Percentiles rank a stretch among this genome's conserved stretches.
These are phyloP conservation scores for Globisporangium sylvaticum DNA, from an alignment of 352 stramenopile genomes.

Conservation along the genomic window DNA sequence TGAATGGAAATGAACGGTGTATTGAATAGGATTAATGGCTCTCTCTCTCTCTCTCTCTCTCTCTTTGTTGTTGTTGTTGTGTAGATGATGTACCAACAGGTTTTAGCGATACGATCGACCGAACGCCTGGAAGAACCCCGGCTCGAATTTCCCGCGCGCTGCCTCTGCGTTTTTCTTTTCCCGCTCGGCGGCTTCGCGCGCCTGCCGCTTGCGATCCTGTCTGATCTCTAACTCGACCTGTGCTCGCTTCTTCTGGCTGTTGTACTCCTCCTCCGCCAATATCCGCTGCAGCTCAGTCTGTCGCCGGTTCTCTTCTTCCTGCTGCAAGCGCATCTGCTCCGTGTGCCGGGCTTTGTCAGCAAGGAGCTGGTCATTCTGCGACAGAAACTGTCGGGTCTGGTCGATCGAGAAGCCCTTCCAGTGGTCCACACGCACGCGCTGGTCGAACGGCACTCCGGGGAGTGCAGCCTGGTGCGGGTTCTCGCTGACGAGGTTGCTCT, in stretches of 20 bases:
- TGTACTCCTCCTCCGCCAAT: conserved; percentile 46
- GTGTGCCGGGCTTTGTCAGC: conserved; percentile 41
- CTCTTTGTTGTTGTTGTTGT: neutral
- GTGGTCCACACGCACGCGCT: conserved; percentile 71
- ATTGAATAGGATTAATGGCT: conserved; percentile 8
- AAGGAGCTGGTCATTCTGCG: conserved; percentile 56
- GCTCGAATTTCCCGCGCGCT: conserved; percentile 59
- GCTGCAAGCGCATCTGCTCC: conserved; percentile 32
- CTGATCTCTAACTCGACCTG: conserved; percentile 54
- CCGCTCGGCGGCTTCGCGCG: conserved; percentile 43
- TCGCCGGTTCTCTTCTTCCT: conserved; percentile 28
- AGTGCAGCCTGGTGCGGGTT: conserved; percentile 54
- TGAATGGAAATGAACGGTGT: neutral
- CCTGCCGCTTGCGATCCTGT: conserved; percentile 42
- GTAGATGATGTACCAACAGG: neutral
- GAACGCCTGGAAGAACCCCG: conserved; percentile 73
- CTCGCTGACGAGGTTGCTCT: conserved; percentile 70
- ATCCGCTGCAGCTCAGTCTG: conserved; percentile 41
- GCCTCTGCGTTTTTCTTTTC: conserved; percentile 49
- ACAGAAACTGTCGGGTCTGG: conserved; percentile 51
- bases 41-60: neutral
- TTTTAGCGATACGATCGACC: conserved; percentile 69
- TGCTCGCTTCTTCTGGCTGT: conserved; percentile 40
- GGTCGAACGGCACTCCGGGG: conserved; percentile 31
- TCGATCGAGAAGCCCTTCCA: conserved; percentile 72